These are phyloP conservation scores for Lagenidium giganteum DNA, from an alignment of 352 stramenopile species.

Conservation along the genomic window DNA sequence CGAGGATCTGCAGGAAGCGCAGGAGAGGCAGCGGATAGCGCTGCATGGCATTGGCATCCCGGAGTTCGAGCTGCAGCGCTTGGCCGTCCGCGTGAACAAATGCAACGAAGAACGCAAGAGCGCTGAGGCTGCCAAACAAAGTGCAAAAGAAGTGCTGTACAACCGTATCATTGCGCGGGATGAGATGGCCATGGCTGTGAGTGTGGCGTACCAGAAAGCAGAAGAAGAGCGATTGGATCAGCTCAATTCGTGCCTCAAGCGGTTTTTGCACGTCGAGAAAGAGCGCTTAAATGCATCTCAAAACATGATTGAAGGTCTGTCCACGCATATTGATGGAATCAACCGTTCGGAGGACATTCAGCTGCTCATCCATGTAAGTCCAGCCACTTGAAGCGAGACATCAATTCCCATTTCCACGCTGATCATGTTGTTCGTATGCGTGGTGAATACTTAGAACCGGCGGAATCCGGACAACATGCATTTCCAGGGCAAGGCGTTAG, in stretches of 20 bases:
- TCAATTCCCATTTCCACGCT: too few relatives aligned
- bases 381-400: not conserved
- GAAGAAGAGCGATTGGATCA: conserved; percentile 82
- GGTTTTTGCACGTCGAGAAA: conserved; percentile 74
- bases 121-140: conserved; percentile 44
- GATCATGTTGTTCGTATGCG: not conserved
- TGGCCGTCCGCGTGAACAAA: conserved; percentile 48
- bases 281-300: conserved; percentile 61
- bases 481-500: conserved; percentile 83
- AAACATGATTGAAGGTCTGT: conserved; percentile 49
- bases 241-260: conserved; percentile 57
- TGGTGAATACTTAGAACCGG: conserved; percentile 32
- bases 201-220: conserved; percentile 79
- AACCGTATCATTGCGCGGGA: conserved; percentile 78
- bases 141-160: conserved; percentile 75
- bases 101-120: conserved; percentile 61
- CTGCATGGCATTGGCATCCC: conserved; percentile 78
- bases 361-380: conserved; percentile 60
- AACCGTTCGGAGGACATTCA: conserved; percentile 81
- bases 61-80: conserved; percentile 75
- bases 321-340: conserved; percentile 50
- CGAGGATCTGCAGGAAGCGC: conserved; percentile 46
- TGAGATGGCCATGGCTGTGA: conserved; percentile 88
- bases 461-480: conserved; percentile 84
- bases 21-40: conserved; percentile 52